Base-by-base conservation (phyloP, 2,329 filamentous ascomycete species). In the Trichoderma oligosporum region DNA sequence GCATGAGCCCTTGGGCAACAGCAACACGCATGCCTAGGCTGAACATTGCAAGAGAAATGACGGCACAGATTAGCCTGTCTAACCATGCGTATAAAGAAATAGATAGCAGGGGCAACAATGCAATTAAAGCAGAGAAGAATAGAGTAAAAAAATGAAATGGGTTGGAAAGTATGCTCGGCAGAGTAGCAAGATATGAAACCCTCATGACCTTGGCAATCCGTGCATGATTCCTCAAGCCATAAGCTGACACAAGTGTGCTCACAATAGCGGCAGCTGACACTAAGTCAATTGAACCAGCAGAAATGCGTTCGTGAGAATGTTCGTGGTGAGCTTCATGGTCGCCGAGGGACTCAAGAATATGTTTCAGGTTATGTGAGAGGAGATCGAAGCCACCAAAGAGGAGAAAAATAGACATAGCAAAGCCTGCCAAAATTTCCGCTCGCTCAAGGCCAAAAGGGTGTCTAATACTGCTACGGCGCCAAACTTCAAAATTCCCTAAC, bases 301-400 rank as follows among this genome's bases (percentile, higher is more conserved):
- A 83, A 7, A 93, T 83, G 14, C 82, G 64, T 29, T 84, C 80
- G 64, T 93, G 87, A 1, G 71, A 72, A 62, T 89, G 84, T 3
- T 80, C 77, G 65, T 89, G 86, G 66, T 96, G 91, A 20, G 89
- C 80, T 54, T 86, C 81, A 66, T 96, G 90, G 54, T 66, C 59
- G 11, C 73, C 71, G 24, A 74, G 61, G 1, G 68, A 68, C 72
- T 97, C 93, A 9, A 99, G 82, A n/a, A 91, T 82, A 71, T 99
- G 93, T 69, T 96, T 94, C 14, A 96, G 78, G 60, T 91, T 93
- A 71, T 99, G 94, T 38, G 90, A 96, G 60, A 99, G 87, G 47
- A 99, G 83, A 66, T 99, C 94, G 66, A 97, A 87, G 18, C 93
- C 93, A 78, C 96, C 96, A 73, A 99, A 99, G n/a, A 96, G 83